Evolutionary conservation across 306 rosid species (phyloP).

Genomic region (Phaseolus lunatus): DNA sequence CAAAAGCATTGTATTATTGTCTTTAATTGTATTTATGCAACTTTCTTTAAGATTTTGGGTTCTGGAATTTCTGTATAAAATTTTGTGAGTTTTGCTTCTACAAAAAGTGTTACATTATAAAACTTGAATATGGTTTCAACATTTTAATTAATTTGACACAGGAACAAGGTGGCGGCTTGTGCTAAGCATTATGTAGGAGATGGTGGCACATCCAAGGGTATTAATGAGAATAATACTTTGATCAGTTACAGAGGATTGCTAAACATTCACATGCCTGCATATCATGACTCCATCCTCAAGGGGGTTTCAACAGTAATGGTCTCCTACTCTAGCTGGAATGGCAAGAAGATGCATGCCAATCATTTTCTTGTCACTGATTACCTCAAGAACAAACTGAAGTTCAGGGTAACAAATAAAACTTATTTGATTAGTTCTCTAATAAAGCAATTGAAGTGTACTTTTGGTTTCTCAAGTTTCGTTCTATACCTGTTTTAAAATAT

Average conservation of each 20-base stretch:
- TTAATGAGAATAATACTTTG: constrained; percentile 22
- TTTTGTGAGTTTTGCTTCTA: background rate
- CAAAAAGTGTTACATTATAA: background rate
- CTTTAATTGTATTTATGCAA: background rate
- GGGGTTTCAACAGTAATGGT: constrained; percentile 69
- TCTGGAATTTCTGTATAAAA: background rate
- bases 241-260: constrained; percentile 19
- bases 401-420: constrained; percentile 21
- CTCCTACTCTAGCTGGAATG: constrained; percentile 92
- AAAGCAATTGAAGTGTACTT: background rate
- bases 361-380: constrained; percentile 69
- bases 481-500: background rate
- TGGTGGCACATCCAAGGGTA: constrained; percentile 33
- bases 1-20: background rate
- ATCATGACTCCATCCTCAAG: constrained; percentile 62
- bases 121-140: background rate
- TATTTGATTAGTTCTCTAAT: background rate
- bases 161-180: constrained; percentile 34
- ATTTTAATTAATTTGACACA: constrained; percentile 5
- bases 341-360: constrained; percentile 80
- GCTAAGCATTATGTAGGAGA: constrained; percentile 33
- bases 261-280: constrained; percentile 84
- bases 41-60: background rate
- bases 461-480: background rate
- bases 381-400: constrained; percentile 65